Evolutionary conservation across 2,329 filamentous ascomycete genomes (phyloP), one percentile per base, ranked within the genome.

Genomic region (Talaromyces atroroseus): DNA sequence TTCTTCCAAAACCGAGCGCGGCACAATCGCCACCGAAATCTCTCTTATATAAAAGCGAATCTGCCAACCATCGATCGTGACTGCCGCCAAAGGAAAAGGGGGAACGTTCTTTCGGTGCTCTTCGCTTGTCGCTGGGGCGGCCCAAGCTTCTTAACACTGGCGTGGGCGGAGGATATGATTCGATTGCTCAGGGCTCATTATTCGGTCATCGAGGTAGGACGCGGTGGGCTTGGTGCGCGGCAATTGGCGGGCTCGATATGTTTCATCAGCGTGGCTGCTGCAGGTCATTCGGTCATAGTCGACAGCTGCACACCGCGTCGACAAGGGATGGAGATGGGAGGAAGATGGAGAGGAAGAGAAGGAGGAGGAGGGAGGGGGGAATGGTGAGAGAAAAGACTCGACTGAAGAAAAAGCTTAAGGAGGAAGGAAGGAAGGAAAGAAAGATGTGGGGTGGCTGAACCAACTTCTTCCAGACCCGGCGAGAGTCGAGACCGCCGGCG

Each of bases 171-270:
- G 32, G 32, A 36, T 36, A 36, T 46, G 50, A 52, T 52, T 48
- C 32, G 50, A 45, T 20, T 42, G 50, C 23, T n/a, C 40, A 46
- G 50, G 50, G 40, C 36, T 52, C 38, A 45, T 42, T 44, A 44
- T 44, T 44, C 20, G 20, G 18, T 14, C 20, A 44, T 44, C 38
- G 48, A 51, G 52, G 57, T 49, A 56, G 38, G 49, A 59, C 29
- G 40, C 34, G 20, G 42, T 34, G 49, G 24, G 7, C 26, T 53
- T 34, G 52, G 57, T 38, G 57, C 48, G 47, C 50, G 57, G 48
- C 57, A 59, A 59, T 59, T 59, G 57, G 57, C 52, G 57, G 57
- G 48, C 32, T 49, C 5, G 32, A n/a, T 40, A 6, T 46, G 52
- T 16, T 36, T 49, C 20, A 40, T 54, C n/a, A 14, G 14, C 16